Conservation (phyloP, 176 grass and related monocot genomes). For the bread wheat (Triticum aestivum) region DNA sequence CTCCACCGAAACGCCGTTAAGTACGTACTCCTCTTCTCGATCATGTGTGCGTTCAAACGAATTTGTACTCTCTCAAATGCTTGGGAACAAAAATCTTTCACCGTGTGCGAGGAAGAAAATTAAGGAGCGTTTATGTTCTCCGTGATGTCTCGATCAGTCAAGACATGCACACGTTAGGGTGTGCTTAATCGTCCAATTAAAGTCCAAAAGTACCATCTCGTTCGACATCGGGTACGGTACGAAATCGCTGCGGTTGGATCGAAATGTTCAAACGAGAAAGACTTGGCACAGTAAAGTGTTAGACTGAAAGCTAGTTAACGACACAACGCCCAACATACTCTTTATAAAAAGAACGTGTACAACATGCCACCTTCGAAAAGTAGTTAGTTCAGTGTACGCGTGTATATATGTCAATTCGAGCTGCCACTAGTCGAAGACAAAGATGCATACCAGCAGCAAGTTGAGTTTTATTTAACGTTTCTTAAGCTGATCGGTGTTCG, state of each 20-base stretch:
- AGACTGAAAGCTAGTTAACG: neutral
- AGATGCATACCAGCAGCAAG: slow-evolving; percentile 17
- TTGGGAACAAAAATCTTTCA: neutral
- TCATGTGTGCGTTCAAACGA: neutral
- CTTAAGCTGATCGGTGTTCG: slow-evolving; percentile 6
- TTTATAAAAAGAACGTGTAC: neutral
- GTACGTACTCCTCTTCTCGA: neutral
- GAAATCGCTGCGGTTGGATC: neutral
- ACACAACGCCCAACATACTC: no score
- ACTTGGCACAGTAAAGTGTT: neutral
- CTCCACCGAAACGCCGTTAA: neutral
- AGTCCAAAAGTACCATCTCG: neutral
- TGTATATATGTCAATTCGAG: neutral
- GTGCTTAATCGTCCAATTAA: neutral
- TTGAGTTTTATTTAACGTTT: neutral
- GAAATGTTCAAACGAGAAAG: neutral
- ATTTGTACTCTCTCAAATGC: neutral
- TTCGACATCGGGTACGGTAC: slow-evolving; percentile 19
- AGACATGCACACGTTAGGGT: neutral
- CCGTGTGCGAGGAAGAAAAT: neutral
- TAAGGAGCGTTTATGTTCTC: no score
- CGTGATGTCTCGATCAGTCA: slow-evolving; percentile 6
- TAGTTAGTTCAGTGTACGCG: neutral
- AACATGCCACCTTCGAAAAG: neutral
- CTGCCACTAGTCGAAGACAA: neutral